Evolutionary conservation across 106 monocot species (phyloP).

Genomic region (Dendrobium catenatum): DNA sequence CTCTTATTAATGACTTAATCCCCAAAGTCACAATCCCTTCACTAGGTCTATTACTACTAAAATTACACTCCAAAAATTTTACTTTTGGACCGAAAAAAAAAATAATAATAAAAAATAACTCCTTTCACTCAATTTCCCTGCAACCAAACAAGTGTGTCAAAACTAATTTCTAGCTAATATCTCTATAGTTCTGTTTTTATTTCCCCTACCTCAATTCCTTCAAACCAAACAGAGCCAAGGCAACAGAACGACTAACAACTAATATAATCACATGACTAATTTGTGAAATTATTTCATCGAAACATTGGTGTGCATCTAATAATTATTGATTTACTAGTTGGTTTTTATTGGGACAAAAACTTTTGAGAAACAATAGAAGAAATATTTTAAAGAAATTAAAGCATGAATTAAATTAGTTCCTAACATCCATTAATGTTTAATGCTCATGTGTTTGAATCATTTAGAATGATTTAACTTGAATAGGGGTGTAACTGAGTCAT

Average conservation of each 20-base stretch:
- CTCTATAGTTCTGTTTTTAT: neutral
- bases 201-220: neutral
- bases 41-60: no score
- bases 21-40: no score
- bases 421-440: neutral
- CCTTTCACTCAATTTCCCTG: neutral
- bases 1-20: no score
- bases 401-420: neutral
- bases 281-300: neutral
- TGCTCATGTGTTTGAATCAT: neutral
- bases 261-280: neutral
- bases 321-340: neutral
- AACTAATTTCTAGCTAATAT: neutral
- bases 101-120: neutral
- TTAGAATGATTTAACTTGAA: neutral
- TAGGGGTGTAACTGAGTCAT: no score
- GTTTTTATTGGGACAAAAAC: neutral
- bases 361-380: neutral
- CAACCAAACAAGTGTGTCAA: neutral
- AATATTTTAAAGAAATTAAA: neutral
- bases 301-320: neutral
- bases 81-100: no score
- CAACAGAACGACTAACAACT: neutral
- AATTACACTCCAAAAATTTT: no score
- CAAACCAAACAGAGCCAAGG: neutral